These are phyloP conservation scores for Cinchona pubescens DNA, from an alignment of 257 asterid genomes.

Conservation along the genomic window DNA sequence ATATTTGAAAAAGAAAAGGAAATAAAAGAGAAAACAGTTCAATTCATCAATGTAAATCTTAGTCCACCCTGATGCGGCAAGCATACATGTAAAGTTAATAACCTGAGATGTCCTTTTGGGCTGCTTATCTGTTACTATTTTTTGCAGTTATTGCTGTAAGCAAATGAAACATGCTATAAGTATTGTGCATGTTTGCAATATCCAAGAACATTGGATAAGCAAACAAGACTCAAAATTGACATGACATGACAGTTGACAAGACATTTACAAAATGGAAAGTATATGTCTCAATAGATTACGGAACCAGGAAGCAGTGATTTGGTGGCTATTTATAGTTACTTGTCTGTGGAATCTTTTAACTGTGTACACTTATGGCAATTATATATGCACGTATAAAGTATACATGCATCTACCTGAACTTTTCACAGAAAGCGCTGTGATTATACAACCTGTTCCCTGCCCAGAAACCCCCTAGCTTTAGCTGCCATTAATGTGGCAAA, in stretches of 20 bases:
- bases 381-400: background rate
- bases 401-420: background rate
- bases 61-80: background rate
- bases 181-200: background rate
- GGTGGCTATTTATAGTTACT: background rate
- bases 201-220: background rate
- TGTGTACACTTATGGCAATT: background rate
- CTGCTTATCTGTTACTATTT: background rate
- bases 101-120: background rate
- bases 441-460: background rate
- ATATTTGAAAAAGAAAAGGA: background rate
- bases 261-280: background rate
- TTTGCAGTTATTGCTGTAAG: background rate
- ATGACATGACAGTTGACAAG: constrained; percentile 1
- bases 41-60: background rate
- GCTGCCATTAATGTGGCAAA: background rate
- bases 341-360: background rate
- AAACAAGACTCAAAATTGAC: too few relatives aligned
- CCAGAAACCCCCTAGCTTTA: background rate
- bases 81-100: background rate
- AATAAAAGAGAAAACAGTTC: background rate
- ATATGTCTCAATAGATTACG: background rate
- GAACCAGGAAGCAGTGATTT: background rate
- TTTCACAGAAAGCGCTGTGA: background rate
- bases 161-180: background rate